Evolutionary conservation across 345 rosid species (phyloP), one percentile per base, ranked within the genome.

Genomic region (Ceriops decandra): DNA sequence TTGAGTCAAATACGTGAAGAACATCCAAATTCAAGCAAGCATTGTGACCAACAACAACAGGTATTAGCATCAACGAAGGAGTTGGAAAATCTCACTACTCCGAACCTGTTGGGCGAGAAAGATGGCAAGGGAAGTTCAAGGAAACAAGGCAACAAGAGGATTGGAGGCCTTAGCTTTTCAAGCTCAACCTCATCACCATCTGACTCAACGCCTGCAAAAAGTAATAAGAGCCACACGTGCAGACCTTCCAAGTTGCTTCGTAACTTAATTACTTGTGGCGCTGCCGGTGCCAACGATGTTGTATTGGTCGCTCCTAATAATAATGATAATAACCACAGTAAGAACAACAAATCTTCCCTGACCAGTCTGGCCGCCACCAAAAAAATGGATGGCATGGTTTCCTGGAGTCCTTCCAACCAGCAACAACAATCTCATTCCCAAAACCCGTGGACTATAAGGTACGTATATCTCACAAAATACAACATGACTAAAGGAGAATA

Each of bases 241-340:
- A 77, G 85, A 42, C 77, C 86, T 30, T 78, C 90, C 1, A 74
- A 73, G 31, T 75, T 79, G 78, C 60, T 88, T 22, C 64, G 90
- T 33, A 84, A 67, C 67, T 74, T 84, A 64, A 72, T 85, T 51
- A 79, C 68, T 28, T 88, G 97, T 33, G 82, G 92, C 6, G 82
- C 84, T 52, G 75, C 63, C 27, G 86, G 80, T 21, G 82, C 86
- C 7, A 77, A 83, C 38, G 88, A 90, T 33, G 70, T 77, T 22
- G 88, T 77, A 30, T 35, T 88, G 20, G 78, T 83, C 58, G 72
- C 68, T 52, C 52, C 76, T 70, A 81, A 76, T 49, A 57, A 51
- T 7, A 66, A 22, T 38, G 16, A n/a, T 51, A 10, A 5, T 0
- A 33, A 33, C 15, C 24, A 47, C 2, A 38, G 16, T 38, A 38